phyloP scores from a whole-genome alignment of 371 early-diverging fungal genomes.

The Rhizomucor miehei region DNA sequence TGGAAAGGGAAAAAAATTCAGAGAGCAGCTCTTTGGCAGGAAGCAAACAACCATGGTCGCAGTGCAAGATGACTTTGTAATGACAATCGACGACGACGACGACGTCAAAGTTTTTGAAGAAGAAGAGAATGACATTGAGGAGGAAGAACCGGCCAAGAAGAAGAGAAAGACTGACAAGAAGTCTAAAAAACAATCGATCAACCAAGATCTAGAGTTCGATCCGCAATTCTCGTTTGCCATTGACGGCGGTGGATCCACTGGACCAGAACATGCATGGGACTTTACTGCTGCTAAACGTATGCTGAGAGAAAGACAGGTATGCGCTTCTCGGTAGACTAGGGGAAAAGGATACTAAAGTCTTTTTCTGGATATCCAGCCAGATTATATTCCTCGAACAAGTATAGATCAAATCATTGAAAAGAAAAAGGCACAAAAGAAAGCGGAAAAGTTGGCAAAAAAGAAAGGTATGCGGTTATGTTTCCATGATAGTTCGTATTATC shows the following conservation, averaged over 20 bases:
- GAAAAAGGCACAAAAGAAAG: conserved; percentile 33
- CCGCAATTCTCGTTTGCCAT: conserved; percentile 74
- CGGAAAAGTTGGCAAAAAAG: conserved; percentile 24
- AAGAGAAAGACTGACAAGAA: conserved; percentile 14
- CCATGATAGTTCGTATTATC: no score
- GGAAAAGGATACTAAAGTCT: no score
- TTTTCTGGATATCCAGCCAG: conserved; percentile 3
- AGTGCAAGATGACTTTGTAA: conserved; percentile 63
- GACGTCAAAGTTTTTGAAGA: conserved; percentile 46
- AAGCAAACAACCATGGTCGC: conserved; percentile 4
- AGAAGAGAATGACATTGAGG: conserved; percentile 27
- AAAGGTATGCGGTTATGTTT: not conserved
- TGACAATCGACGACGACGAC: conserved; percentile 81
- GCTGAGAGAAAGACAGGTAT: conserved; percentile 59
- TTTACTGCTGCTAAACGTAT: conserved; percentile 79
- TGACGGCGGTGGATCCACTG: conserved; percentile 61
- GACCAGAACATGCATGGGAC: conserved; percentile 72
- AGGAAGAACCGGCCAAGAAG: conserved; percentile 10
- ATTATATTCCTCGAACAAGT: conserved; percentile 30
- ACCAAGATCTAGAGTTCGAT: conserved; percentile 42
- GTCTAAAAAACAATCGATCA: conserved; percentile 28
- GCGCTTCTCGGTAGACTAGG: not conserved
- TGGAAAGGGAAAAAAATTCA: no score
- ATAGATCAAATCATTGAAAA: conserved; percentile 73
- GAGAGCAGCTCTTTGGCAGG: no score